These are phyloP conservation scores for Suhomyces choctaworum DNA, from an alignment of 1,139 yeast genomes.

Conservation along the genomic window DNA sequence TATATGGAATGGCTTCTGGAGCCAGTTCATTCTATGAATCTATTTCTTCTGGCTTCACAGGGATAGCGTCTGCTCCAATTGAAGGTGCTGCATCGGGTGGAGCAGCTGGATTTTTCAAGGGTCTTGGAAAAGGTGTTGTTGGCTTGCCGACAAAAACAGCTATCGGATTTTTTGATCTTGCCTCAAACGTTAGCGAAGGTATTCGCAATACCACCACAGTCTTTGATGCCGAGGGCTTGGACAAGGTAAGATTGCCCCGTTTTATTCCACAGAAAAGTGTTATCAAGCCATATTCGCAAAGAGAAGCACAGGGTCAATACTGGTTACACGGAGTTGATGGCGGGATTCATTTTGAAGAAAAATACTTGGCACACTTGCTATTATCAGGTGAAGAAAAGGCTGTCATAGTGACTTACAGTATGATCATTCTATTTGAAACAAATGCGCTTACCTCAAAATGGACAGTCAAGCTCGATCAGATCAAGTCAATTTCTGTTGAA, in stretches of 20 bases:
- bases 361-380: constrained; percentile 81
- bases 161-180: constrained; percentile 89
- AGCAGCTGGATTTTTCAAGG: constrained; percentile 87
- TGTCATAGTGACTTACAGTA: constrained; percentile 71
- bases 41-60: constrained; percentile 82
- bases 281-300: constrained; percentile 69
- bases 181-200: constrained; percentile 92
- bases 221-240: constrained; percentile 77
- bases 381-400: constrained; percentile 79
- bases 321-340: constrained; percentile 87
- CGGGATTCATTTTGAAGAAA: constrained; percentile 70
- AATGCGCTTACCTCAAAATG: constrained; percentile 61
- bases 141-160: constrained; percentile 97
- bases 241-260: constrained; percentile 81
- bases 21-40: constrained; percentile 90
- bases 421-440: constrained; percentile 71
- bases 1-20: constrained; percentile 84
- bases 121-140: constrained; percentile 90
- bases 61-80: constrained; percentile 87
- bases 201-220: constrained; percentile 91
- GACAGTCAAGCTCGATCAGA: constrained; percentile 61
- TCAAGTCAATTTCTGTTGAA: constrained; percentile 72
- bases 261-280: constrained; percentile 68
- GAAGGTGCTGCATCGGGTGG: constrained; percentile 88
- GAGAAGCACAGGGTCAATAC: constrained; percentile 92